A percentile compares a stretch with the other conserved stretches of the same genome.
Conservation (phyloP, 2,329 filamentous ascomycete species). For the Alternaria dauci region DNA sequence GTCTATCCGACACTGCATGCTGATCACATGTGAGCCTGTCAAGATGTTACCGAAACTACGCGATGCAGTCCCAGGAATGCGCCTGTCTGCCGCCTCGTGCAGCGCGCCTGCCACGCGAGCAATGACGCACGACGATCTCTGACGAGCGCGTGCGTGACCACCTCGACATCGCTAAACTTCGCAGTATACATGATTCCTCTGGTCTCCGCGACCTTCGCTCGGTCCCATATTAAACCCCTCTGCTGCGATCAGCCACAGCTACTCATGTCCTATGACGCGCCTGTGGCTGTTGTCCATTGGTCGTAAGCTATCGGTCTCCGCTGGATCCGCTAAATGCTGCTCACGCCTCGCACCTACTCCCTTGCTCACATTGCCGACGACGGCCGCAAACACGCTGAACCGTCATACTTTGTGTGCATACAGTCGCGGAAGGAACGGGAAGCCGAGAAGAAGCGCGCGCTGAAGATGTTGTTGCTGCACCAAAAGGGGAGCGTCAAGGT, state of each 20-base stretch:
- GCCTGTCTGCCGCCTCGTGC: slow-evolving; percentile 9
- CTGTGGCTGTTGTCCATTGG: slow-evolving; percentile 25
- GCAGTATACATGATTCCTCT: slow-evolving; percentile 6
- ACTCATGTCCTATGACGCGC: slow-evolving; percentile 26
- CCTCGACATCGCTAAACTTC: not conserved
- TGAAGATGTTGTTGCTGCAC: slow-evolving; percentile 84
- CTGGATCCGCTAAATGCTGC: slow-evolving; percentile 51
- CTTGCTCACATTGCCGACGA: slow-evolving; percentile 50
- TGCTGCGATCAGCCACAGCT: slow-evolving; percentile 16
- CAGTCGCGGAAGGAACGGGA: slow-evolving; percentile 46
- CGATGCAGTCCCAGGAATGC: not conserved
- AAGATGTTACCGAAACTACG: not conserved
- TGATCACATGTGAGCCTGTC: not conserved
- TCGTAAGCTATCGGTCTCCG: slow-evolving; percentile 24
- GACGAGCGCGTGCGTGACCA: slow-evolving; percentile 22
- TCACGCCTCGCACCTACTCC: slow-evolving; percentile 51
- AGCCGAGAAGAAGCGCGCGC: slow-evolving; percentile 42
- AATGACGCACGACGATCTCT: slow-evolving; percentile 17
- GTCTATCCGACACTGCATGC: not conserved
- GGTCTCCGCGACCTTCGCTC: slow-evolving; percentile 5
- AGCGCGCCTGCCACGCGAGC: slow-evolving; percentile 20
- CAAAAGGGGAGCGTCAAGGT: slow-evolving; percentile 92
- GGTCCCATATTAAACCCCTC: slow-evolving; percentile 4
- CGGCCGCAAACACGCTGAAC: slow-evolving; percentile 35
- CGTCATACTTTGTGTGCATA: slow-evolving; percentile 47